Conservation (phyloP, 1,284 basidiomycete species). For the Pseudozyma sp. region DNA sequence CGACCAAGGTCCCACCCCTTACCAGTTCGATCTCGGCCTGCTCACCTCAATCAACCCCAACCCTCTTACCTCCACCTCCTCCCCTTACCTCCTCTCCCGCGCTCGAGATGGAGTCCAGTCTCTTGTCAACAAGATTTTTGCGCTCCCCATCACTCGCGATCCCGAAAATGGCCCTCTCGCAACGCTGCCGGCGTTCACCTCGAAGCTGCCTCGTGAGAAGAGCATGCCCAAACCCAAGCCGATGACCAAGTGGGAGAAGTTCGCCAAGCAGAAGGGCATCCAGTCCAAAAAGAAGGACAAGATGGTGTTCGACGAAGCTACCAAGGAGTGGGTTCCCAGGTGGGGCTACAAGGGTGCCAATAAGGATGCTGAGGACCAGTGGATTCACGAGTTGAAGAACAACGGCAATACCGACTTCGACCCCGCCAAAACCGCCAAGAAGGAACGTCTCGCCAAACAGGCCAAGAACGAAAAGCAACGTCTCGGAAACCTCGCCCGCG, state of each 20-base stretch:
- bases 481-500: constrained; percentile 80
- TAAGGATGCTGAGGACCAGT: constrained; percentile 86
- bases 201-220: constrained; percentile 88
- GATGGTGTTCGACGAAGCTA: constrained; percentile 93
- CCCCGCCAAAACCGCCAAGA: constrained; percentile 80
- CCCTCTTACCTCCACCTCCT: constrained; percentile 82
- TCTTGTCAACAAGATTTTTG: constrained; percentile 83
- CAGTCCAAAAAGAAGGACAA: constrained; percentile 79
- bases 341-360: constrained; percentile 89
- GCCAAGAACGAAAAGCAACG: constrained; percentile 87
- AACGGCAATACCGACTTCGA: constrained; percentile 81
- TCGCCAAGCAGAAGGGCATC: constrained; percentile 94
- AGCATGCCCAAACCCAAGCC: constrained; percentile 91
- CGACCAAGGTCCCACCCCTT: constrained; percentile 78
- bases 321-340: constrained; percentile 88
- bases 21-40: constrained; percentile 84
- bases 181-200: constrained; percentile 76
- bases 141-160: constrained; percentile 78
- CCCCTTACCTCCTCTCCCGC: constrained; percentile 81
- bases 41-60: constrained; percentile 88
- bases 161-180: constrained; percentile 87
- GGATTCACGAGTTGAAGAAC: constrained; percentile 89
- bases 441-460: constrained; percentile 81
- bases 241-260: constrained; percentile 95
- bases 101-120: constrained; percentile 88